These are phyloP conservation scores for Dothiorella sarmentorum DNA, from an alignment of 2,329 filamentous ascomycete species.

Conservation along the genomic window DNA sequence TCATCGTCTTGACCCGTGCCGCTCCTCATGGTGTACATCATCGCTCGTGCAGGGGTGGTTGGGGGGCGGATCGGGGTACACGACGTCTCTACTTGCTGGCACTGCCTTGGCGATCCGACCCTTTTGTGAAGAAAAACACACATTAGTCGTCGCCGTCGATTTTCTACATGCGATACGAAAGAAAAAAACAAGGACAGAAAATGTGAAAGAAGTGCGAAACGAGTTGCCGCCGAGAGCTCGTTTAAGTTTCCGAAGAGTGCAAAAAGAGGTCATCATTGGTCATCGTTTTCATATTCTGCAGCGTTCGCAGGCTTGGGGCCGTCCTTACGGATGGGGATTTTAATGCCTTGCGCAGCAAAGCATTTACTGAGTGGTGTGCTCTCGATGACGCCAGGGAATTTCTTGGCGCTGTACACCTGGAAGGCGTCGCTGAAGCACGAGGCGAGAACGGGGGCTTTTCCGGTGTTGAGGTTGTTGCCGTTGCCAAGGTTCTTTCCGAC, in stretches of 20 bases:
- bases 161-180: background rate
- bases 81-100: background rate
- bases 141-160: slow-evolving; percentile 13
- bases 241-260: background rate
- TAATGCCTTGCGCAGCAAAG: slow-evolving; percentile 91
- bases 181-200: background rate
- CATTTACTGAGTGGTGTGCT: slow-evolving; percentile 87
- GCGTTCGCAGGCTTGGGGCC: slow-evolving; percentile 50
- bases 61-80: background rate
- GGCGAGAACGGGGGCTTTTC: slow-evolving; percentile 76
- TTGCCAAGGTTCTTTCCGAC: slow-evolving; percentile 56
- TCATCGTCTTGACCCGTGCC: background rate
- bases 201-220: background rate
- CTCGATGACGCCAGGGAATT: slow-evolving; percentile 96
- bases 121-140: background rate
- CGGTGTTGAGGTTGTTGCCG: slow-evolving; percentile 61
- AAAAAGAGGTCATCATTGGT: slow-evolving; percentile 22
- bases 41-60: background rate
- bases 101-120: background rate
- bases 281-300: slow-evolving; percentile 43
- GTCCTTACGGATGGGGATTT: slow-evolving; percentile 94
- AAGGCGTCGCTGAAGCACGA: slow-evolving; percentile 84
- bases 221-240: background rate
- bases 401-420: slow-evolving; percentile 94
- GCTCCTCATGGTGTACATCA: background rate